These are phyloP conservation scores for Gossypium australe DNA, from an alignment of 345 rosid species.

Conservation along the genomic window DNA sequence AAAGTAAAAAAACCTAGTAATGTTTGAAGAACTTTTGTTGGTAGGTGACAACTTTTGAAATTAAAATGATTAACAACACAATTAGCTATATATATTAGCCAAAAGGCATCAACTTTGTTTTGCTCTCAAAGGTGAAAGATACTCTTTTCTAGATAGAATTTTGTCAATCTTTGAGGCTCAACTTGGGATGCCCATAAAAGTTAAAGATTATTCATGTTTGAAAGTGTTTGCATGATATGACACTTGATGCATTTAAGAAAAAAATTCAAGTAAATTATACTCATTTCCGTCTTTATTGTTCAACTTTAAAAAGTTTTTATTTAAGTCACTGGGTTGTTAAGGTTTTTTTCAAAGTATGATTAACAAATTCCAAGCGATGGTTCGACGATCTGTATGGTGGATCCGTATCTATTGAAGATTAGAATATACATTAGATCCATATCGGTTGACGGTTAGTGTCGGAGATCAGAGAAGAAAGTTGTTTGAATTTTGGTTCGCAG, in stretches of 20 bases:
- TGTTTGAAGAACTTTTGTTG: neutral
- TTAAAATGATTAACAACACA: neutral
- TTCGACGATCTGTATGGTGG: too few species aligned
- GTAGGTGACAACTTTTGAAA: neutral
- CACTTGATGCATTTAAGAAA: too few species aligned
- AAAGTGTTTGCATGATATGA: too few species aligned
- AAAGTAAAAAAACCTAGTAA: neutral
- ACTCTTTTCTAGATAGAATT: neutral
- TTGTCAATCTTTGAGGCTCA: neutral
- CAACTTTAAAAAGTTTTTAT: too few species aligned
- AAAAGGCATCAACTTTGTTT: neutral
- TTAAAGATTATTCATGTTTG: neutral
- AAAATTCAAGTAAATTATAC: too few species aligned
- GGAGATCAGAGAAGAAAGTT: too few species aligned
- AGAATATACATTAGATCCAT: too few species aligned
- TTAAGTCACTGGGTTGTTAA: too few species aligned
- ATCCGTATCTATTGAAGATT: too few species aligned
- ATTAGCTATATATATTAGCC: neutral
- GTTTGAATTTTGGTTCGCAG: too few species aligned
- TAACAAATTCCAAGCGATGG: accelerated
- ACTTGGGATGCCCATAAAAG: neutral
- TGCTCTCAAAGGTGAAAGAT: neutral
- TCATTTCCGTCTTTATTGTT: too few species aligned
- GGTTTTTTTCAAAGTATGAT: accelerated
- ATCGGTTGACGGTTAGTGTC: too few species aligned